Conservation (phyloP, 345 rosid species). For the Aquilaria sinensis region DNA sequence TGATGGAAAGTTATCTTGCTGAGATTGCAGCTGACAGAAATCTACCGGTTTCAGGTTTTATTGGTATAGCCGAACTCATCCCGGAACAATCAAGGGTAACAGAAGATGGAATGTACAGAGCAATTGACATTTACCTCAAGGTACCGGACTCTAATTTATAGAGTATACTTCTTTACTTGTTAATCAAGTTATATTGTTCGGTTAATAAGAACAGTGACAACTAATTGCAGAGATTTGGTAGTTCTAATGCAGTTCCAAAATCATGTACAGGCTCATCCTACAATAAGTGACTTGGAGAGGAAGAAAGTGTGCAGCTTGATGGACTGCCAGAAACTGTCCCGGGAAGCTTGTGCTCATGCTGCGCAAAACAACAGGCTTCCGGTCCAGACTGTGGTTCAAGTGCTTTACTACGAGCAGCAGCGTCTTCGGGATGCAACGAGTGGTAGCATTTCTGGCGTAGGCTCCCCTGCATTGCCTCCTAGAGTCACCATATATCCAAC, state of each 20-base stretch:
- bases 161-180: not conserved
- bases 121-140: slow-evolving; percentile 91
- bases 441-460: slow-evolving; percentile 26
- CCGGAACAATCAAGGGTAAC: slow-evolving; percentile 75
- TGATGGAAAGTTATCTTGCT: slow-evolving; percentile 83
- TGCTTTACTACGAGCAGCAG: slow-evolving; percentile 87
- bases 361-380: slow-evolving; percentile 90
- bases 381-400: slow-evolving; percentile 89
- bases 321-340: slow-evolving; percentile 92
- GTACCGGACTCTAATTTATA: slow-evolving; percentile 22
- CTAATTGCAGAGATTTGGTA: not conserved
- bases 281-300: slow-evolving; percentile 75
- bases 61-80: slow-evolving; percentile 60
- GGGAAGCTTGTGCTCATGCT: slow-evolving; percentile 96
- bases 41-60: slow-evolving; percentile 53
- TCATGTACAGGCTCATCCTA: slow-evolving; percentile 72
- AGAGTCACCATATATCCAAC: slow-evolving; percentile 27
- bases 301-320: slow-evolving; percentile 91
- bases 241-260: too few relatives aligned
- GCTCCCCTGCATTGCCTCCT: slow-evolving; percentile 30
- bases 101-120: slow-evolving; percentile 89
- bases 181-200: too few relatives aligned
- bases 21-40: slow-evolving; percentile 85
- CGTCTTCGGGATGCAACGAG: slow-evolving; percentile 66
- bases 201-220: not conserved